Evolutionary conservation across 306 rosid species (phyloP), one percentile per base, ranked within the genome.

Genomic region (Quercus cerris): DNA sequence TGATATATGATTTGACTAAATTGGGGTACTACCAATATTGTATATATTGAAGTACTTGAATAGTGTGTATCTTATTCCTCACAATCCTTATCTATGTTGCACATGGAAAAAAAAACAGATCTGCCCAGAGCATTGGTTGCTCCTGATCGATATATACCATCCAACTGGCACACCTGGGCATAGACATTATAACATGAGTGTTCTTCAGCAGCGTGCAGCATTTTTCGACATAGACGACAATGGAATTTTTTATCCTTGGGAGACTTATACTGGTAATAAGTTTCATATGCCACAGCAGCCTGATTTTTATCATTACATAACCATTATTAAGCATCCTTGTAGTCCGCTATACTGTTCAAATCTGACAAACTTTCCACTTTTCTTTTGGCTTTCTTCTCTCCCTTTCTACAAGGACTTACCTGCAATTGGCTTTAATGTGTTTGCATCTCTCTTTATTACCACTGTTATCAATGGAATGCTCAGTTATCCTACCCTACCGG

Each of bases 211-310:
- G 71, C 99, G 93, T 38, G 83, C 78, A 18, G 88, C 96, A 5
- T 93, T 93, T 55, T 93, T 95, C 75, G 98, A 95, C 89, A 88
- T 61, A 69, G 96, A 93, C 71, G 89, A 85, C 77, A 81, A 93
- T 56, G 99, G 97, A 41, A 88, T 93, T 61, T 20, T 93, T 76
- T 95, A 93, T 74, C 99, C 98, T 11, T 95, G 96, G 98, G 98
- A 95, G 81, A 95, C 97, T 55, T 93, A 85, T 62, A 38, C 52
- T 27, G 99, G 97, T 88, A 78, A 33, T 88, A 78, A 33, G 15
- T 19, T 5, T 59, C 13, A 20, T 55, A 38, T 20, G 23, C 28
- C 15, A 15, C n/a, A 28, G 20, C 0, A 6, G 46, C 11, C 46
- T 38, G 11, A 38, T 18, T 8, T 33, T n/a, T 38, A 4, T 18